Percentiles rank a stretch among this genome's conserved stretches.
phyloP scores from a whole-genome alignment of 257 asterid genomes.

The Capsicum pubescens region DNA sequence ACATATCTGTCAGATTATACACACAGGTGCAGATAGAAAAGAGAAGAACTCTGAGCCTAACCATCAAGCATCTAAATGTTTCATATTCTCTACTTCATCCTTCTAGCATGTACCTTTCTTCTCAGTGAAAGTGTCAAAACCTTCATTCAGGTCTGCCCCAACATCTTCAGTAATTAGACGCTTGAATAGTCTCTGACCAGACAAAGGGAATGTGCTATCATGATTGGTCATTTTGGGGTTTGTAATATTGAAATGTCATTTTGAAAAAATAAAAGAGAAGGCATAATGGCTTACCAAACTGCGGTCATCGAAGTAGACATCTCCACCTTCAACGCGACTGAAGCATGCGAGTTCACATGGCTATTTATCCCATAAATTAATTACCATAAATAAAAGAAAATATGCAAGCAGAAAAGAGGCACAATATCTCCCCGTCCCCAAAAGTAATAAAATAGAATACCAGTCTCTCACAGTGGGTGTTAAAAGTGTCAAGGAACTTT shows the following conservation, averaged over 20 bases:
- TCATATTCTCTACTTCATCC: conserved; percentile 25
- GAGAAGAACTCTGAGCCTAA: conserved; percentile 30
- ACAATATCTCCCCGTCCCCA: not conserved
- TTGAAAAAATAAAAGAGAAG: not conserved
- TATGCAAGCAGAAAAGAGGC: not conserved
- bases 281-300: conserved; percentile 77
- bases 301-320: conserved; percentile 90
- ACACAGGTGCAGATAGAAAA: conserved; percentile 31
- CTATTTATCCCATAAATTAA: conserved; percentile 41
- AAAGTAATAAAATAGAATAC: not conserved
- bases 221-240: not conserved
- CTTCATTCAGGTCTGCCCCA: conserved; percentile 90
- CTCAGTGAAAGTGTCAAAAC: conserved; percentile 75
- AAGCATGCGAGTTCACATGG: conserved; percentile 98
- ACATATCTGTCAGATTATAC: conserved; percentile 33
- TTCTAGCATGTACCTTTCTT: conserved; percentile 71
- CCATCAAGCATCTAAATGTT: conserved; percentile 20
- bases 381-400: not conserved
- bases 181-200: conserved; percentile 84
- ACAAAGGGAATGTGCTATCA: not conserved
- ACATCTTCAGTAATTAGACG: conserved; percentile 86
- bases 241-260: not conserved
- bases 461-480: not conserved
- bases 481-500: not conserved
- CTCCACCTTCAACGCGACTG: conserved; percentile 96